Conservation (phyloP, 768 basidiomycete species). For the Daedaleopsis nitida region DNA sequence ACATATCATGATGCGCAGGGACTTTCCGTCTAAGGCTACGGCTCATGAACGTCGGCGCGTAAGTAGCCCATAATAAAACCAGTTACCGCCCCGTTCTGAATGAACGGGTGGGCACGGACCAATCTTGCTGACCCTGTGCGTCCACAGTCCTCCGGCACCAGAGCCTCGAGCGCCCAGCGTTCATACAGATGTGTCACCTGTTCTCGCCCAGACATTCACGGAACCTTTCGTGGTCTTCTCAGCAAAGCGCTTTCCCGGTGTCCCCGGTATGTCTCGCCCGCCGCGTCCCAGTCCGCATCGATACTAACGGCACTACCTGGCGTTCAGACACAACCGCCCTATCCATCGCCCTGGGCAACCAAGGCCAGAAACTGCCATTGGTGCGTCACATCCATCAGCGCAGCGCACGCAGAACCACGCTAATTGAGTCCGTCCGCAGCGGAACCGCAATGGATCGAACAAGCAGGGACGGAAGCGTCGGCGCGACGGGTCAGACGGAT, state of each 20-base stretch:
- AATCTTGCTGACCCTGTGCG: slow-evolving; percentile 9
- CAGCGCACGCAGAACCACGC: slow-evolving; percentile 20
- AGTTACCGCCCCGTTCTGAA: slow-evolving; percentile 10
- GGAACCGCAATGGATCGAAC: slow-evolving; percentile 77
- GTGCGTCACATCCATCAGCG: slow-evolving; percentile 46
- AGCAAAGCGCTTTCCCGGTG: slow-evolving; percentile 94
- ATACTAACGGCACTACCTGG: slow-evolving; percentile 6
- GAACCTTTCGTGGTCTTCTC: slow-evolving; percentile 86
- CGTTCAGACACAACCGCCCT: slow-evolving; percentile 80
- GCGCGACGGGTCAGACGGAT: slow-evolving; percentile 62
- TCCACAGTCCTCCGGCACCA: slow-evolving; percentile 66
- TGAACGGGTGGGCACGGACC: slow-evolving; percentile 12
- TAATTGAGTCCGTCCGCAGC: slow-evolving; percentile 42
- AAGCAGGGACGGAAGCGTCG: slow-evolving; percentile 60
- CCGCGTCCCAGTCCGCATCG: slow-evolving; percentile 12
- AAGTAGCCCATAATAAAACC: slow-evolving; percentile 42
- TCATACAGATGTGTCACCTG: slow-evolving; percentile 68
- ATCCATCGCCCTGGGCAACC: slow-evolving; percentile 86
- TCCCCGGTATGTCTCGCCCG: slow-evolving; percentile 63
- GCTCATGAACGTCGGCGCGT: slow-evolving; percentile 91
- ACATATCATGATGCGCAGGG: slow-evolving; percentile 45
- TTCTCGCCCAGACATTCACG: slow-evolving; percentile 83
- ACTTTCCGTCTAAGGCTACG: slow-evolving; percentile 84
- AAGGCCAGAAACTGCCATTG: slow-evolving; percentile 87
- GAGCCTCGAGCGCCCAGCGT: slow-evolving; percentile 66